phyloP scores from a whole-genome alignment of 139 green algal species.

The Coelastrella sp. region DNA sequence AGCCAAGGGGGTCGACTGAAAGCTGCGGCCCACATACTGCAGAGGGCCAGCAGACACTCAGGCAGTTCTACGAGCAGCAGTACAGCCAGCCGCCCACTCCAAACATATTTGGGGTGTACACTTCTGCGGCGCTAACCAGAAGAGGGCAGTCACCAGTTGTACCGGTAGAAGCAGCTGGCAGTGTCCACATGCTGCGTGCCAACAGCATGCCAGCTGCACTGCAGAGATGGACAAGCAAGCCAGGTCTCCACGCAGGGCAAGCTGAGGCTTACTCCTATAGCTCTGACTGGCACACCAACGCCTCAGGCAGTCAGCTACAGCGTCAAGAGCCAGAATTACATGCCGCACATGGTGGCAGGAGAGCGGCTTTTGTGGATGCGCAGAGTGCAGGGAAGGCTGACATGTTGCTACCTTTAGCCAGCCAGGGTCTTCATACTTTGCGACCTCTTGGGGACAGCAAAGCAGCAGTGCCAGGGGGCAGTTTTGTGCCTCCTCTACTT shows the following conservation, averaged over 20 bases:
- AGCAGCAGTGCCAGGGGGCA: background rate
- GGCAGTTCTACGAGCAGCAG: background rate
- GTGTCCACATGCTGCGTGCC: background rate
- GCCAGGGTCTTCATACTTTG: background rate
- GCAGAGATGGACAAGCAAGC: background rate
- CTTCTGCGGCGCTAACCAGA: background rate
- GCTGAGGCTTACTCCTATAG: background rate
- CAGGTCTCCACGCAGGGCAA: background rate
- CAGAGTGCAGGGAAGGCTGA: too few relatives aligned
- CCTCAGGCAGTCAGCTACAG: background rate
- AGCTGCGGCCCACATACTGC: background rate
- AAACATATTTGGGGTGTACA: background rate
- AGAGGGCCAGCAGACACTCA: background rate
- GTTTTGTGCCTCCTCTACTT: background rate
- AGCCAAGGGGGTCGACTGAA: too few relatives aligned
- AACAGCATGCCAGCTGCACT: constrained; percentile 16
- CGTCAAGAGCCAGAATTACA: too few relatives aligned
- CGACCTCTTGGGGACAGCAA: background rate
- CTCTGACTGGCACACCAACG: background rate
- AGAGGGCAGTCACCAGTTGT: background rate
- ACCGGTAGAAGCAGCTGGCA: background rate
- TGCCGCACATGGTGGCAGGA: too few relatives aligned
- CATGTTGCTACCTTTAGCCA: background rate
- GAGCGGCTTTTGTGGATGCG: too few relatives aligned
- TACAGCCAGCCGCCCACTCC: background rate